Conservation (phyloP, 2,329 filamentous ascomycete genomes). For the Alternaria triticimaculans region DNA sequence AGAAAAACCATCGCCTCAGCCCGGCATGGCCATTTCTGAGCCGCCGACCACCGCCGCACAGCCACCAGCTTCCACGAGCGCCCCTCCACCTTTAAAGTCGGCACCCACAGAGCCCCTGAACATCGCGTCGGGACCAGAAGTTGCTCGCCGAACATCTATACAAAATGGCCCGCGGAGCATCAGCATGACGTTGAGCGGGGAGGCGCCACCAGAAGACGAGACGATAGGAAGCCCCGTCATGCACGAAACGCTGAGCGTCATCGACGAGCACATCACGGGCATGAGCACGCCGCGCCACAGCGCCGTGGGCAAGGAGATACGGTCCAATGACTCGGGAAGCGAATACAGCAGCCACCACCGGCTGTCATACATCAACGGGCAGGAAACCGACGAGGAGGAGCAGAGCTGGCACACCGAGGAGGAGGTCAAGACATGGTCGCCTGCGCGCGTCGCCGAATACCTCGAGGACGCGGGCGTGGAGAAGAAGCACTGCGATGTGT, state of each 20-base stretch:
- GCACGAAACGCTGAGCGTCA: constrained; percentile 93
- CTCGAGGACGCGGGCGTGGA: constrained; percentile 86
- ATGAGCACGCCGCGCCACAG: constrained; percentile 69
- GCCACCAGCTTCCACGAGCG: constrained; percentile 21
- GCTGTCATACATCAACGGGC: constrained; percentile 89
- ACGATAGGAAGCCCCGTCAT: constrained; percentile 76
- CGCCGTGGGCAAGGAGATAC: constrained; percentile 58
- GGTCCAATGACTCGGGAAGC: constrained; percentile 78
- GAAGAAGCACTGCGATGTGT: constrained; percentile 89
- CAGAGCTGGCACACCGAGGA: constrained; percentile 70
- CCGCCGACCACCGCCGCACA: constrained; percentile 16
- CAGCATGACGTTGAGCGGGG: constrained; percentile 44
- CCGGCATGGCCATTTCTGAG: constrained; percentile 28
- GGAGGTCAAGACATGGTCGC: constrained; percentile 81
- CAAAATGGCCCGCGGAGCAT: constrained; percentile 39
- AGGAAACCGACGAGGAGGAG: constrained; percentile 95
- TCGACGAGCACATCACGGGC: constrained; percentile 95
- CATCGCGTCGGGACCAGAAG: constrained; percentile 19
- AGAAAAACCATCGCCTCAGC: constrained; percentile 14
- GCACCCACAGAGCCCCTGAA: constrained; percentile 40
- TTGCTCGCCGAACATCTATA: constrained; percentile 26
- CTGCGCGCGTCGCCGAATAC: constrained; percentile 85
- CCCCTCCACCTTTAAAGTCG: constrained; percentile 25
- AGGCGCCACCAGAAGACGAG: constrained; percentile 48
- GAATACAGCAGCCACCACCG: constrained; percentile 87